Conservation (phyloP, 495 filamentous ascomycete genomes). For the Aspergillus indologenus region DNA sequence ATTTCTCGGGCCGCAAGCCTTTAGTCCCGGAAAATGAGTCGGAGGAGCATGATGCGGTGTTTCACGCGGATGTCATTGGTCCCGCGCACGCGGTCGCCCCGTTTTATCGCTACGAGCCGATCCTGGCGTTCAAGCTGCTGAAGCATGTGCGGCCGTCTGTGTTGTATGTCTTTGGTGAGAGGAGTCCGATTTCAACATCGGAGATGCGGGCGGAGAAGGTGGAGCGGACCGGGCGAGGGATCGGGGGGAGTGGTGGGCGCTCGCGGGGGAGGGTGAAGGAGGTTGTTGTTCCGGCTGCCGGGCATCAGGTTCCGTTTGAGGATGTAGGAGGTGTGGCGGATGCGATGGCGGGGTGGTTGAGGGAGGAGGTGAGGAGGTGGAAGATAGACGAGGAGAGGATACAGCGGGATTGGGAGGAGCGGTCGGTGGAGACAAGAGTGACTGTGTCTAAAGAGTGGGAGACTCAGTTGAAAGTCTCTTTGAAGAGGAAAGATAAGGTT, state of each 20-base stretch:
- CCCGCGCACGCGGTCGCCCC: not conserved
- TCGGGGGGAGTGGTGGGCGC: conserved; percentile 63
- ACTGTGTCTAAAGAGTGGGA: not conserved
- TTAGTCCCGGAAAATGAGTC: not conserved
- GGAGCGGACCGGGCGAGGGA: conserved; percentile 57
- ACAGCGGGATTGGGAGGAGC: not conserved
- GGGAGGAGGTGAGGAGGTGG: not conserved
- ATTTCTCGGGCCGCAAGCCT: not conserved
- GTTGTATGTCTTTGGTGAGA: conserved; percentile 62
- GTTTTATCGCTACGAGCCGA: conserved; percentile 48
- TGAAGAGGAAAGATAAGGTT: not conserved
- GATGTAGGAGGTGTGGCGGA: not conserved
- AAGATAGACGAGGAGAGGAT: conserved; percentile 1
- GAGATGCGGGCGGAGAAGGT: conserved; percentile 52
- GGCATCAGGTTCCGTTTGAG: conserved; percentile 8
- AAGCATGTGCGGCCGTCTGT: conserved; percentile 56
- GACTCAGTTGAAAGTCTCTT: not conserved
- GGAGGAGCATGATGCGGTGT: not conserved
- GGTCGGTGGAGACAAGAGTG: not conserved
- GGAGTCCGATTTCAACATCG: conserved; percentile 46
- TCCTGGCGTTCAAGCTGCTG: conserved; percentile 54
- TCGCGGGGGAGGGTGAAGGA: conserved; percentile 52
- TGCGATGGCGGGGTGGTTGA: conserved; percentile 3
- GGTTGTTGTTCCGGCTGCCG: conserved; percentile 38
- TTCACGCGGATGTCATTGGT: conserved; percentile 7